Evolutionary conservation across 2,329 filamentous ascomycete genomes (phyloP), one percentile per base, ranked within the genome.

Genomic region (Trichoderma koningii): DNA sequence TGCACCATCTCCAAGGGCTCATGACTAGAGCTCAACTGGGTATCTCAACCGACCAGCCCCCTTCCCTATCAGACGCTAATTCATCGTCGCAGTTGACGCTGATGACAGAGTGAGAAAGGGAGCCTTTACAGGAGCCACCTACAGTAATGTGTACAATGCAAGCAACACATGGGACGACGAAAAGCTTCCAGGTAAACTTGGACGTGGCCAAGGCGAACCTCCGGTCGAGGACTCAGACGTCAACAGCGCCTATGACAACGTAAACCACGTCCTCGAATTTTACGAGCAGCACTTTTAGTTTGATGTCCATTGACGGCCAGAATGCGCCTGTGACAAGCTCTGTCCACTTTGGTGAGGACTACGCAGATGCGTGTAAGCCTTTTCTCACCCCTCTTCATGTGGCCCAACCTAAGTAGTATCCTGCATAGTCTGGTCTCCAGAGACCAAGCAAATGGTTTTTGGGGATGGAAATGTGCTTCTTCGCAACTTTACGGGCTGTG

Each of bases 401-500:
- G 38, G n/a, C 41, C 21, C 30, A 23, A 21, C 50, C 66, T 69
- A 26, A 69, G 5, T 10, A 6, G 21, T 6, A 21, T 12, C 7
- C 50, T 45, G 44, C 2, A 12, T 38, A 80, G 78, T 82, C 71
- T 85, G 83, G 83, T 79, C 84, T 64, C 76, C 80, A 2, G 73
- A 78, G 66, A 75, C 73, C 51, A 71, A 75, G 42, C 82, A 85
- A 69, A 84, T 86, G 80, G 82, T 85, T 4, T 86, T 83, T 68
- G 84, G 84, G 3, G 83, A 86, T 60, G 83, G 84, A 5, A 79
- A 81, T 66, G 76, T 79, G 41, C 82, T 83, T 53, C 74, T 85
- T 59, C 78, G 78, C 69, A 79, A 82, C 72, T 85, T 86, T 71
- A 81, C 82, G 1, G 78, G 78, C 30, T 81, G 77, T 63, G 74